Evolutionary conservation across 2,329 filamentous ascomycete genomes (phyloP), one percentile per base, ranked within the genome.

Genomic region (Cryphonectria naterciae): DNA sequence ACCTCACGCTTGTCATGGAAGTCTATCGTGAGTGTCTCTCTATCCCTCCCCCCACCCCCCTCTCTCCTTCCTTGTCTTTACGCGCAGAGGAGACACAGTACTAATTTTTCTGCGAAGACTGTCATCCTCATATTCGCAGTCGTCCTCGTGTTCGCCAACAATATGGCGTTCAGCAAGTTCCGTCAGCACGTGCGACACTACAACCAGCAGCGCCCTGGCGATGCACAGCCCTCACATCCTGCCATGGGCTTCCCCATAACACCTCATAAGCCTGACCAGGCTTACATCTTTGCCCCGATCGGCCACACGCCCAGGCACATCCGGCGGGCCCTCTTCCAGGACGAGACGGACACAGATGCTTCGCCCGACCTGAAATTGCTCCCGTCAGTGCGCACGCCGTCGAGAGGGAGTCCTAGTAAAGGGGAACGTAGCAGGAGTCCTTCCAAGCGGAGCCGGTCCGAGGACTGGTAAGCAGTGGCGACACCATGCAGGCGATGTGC

Each of bases 341-440:
- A 83, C 65, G 85, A 86, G 11, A 85, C 83, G 0, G 87, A 88
- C 56, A 87, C 85, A 3, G 87, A 89, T 68, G 83, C 78, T 2
- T 85, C 85, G 10, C 85, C 86, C 0, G 80, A 79, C 52, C 78
- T 81, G 68, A 83, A 80, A 70, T 74, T 80, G 0, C 77, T 87
- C 25, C 80, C 84, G 68, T 79, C 83, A 4, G 81, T 82, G 6
- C 81, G 81, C 70, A 86, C 84, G 2, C 85, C 87, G 4, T 83
- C 82, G 10, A 81, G 84, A 67, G 81, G 83, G 67, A 86, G 81
- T 74, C 86, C 85, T 0, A 84, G 79, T 72, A 89, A 88, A 75
- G 80, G 78, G 0, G 85, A 87, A 6, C 80, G 86, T 62, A 81
- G 81, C 17, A 77, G 81, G 25, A 88, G 86, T 68, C 86, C 86